Evolutionary conservation across 352 stramenopile species (phyloP).

Genomic region (Globisporangium lucens): DNA sequence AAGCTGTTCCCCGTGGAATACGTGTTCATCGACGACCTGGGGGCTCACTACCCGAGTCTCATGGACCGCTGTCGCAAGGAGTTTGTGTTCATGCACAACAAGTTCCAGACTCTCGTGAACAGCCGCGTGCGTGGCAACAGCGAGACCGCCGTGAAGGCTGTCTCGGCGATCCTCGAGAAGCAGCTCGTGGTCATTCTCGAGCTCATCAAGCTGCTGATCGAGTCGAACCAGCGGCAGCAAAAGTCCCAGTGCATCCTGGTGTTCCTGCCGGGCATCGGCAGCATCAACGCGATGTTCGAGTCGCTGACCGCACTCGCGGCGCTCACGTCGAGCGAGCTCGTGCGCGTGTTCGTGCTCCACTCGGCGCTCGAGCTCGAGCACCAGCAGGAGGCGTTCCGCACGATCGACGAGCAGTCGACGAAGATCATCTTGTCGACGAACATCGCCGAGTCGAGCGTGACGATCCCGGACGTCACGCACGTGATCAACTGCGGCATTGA

Average conservation of each 20-base stretch:
- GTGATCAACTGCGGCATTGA: conserved; percentile 86
- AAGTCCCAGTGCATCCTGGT: conserved; percentile 89
- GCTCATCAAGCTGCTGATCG: conserved; percentile 57
- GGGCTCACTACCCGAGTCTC: conserved; percentile 37
- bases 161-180: conserved; percentile 61
- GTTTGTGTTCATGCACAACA: conserved; percentile 35
- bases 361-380: conserved; percentile 74
- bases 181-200: conserved; percentile 56
- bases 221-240: conserved; percentile 30
- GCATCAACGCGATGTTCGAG: conserved; percentile 91
- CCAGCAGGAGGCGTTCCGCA: conserved; percentile 65
- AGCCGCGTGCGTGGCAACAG: conserved; percentile 34
- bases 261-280: conserved; percentile 93
- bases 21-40: conserved; percentile 58
- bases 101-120: conserved; percentile 33
- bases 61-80: conserved; percentile 35
- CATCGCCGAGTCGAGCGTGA: conserved; percentile 96
- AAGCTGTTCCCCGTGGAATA: conserved; percentile 73
- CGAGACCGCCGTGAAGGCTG: conserved; percentile 44
- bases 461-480: conserved; percentile 92
- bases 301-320: conserved; percentile 42
- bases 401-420: conserved; percentile 39
- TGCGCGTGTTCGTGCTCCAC: conserved; percentile 62
- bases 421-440: conserved; percentile 97
- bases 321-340: conserved; percentile 20